Evolutionary conservation across 2,329 filamentous ascomycete species (phyloP).

Genomic region (Phialemonium atrogriseum): DNA sequence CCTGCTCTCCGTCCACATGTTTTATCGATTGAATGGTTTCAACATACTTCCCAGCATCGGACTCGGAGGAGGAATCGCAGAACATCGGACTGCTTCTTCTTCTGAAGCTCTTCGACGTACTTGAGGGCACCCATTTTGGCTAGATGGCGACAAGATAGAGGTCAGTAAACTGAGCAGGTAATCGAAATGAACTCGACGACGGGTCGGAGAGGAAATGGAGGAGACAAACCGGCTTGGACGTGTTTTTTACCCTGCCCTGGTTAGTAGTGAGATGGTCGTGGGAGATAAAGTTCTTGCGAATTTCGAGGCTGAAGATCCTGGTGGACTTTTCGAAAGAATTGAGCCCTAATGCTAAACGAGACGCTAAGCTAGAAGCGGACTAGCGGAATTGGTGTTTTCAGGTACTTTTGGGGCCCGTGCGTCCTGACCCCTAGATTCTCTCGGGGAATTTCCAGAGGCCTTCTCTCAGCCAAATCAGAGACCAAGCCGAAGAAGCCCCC

Average conservation of each 20-base stretch:
- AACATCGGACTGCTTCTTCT: constrained; percentile 99
- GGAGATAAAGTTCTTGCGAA: neutral
- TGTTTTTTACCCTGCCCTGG: constrained; percentile 2
- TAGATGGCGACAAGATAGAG: constrained; percentile 15
- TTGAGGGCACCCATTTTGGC: constrained; percentile 98
- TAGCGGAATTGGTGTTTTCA: constrained; percentile 21
- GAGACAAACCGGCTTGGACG: constrained; percentile 3
- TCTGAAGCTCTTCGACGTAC: constrained; percentile 99
- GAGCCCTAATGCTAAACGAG: constrained; percentile 26
- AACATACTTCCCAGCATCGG: constrained; percentile 99
- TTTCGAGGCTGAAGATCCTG: neutral
- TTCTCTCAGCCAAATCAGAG: no score
- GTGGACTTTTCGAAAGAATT: constrained; percentile 19
- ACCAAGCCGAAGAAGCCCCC: no score
- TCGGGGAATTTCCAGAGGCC: no score
- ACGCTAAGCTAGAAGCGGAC: constrained; percentile 15
- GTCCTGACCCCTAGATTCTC: no score
- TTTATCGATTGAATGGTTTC: constrained; percentile 28
- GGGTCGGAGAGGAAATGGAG: neutral
- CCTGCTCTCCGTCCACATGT: constrained; percentile 13
- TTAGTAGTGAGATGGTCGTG: constrained; percentile 2
- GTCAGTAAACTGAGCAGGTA: constrained; percentile 6
- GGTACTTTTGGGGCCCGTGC: constrained; percentile 1
- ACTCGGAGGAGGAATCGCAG: constrained; percentile 99
- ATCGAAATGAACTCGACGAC: constrained; percentile 14